Percentiles rank a stretch among this genome's conserved stretches.
Conservation (phyloP, 177 flowering plant species). For the Vitis hybrid region DNA sequence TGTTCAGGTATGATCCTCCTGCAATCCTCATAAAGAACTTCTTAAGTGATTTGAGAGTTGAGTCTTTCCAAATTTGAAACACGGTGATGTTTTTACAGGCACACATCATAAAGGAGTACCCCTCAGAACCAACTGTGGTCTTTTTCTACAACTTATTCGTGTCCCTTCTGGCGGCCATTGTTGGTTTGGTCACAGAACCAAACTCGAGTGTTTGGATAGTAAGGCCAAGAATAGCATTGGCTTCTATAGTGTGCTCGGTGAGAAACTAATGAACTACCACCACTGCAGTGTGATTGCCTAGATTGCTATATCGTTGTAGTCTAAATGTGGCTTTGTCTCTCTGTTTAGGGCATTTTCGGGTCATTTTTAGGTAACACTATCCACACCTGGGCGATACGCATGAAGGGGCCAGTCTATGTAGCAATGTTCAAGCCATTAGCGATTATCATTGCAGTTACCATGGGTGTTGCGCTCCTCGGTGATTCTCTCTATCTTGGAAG, state of each 20-base stretch:
- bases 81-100: conserved; percentile 33
- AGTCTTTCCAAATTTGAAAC: too few relatives aligned
- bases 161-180: conserved; percentile 40
- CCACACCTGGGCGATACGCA: conserved; percentile 53
- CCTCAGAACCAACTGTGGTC: conserved; percentile 51
- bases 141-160: conserved; percentile 54
- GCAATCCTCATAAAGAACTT: too few relatives aligned
- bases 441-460: conserved; percentile 59
- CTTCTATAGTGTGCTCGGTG: conserved; percentile 49
- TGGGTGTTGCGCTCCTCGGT: conserved; percentile 66
- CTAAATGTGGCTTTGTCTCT: background rate
- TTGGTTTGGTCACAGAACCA: conserved; percentile 45
- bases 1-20: conserved; percentile 41
- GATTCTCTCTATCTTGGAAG: conserved; percentile 70
- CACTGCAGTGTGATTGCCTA: background rate
- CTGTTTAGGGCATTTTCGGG: conserved; percentile 43
- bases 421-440: conserved; percentile 79
- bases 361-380: conserved; percentile 41
- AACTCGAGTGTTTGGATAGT: conserved; percentile 43
- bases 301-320: background rate
- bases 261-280: conserved; percentile 16
- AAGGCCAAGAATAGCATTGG: conserved; percentile 33
- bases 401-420: conserved; percentile 67
- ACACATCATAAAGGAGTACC: conserved; percentile 60
- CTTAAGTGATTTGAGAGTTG: too few relatives aligned